Percentiles rank a stretch among this genome's conserved stretches.
Conservation (phyloP, 2,329 filamentous ascomycete species). For the Fusarium tanahbumbuense region DNA sequence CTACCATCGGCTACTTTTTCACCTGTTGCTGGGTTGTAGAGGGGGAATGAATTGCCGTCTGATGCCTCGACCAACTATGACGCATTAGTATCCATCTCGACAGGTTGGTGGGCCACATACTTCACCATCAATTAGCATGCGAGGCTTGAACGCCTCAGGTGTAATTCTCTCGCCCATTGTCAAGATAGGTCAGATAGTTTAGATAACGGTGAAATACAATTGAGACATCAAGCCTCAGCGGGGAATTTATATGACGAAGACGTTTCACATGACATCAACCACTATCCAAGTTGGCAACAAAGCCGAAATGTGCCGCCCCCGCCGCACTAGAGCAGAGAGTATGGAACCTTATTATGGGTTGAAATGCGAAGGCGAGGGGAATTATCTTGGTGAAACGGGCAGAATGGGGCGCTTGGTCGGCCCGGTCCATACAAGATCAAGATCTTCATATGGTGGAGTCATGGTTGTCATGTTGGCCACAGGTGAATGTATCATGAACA, state of each 20-base stretch:
- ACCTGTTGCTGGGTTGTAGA: constrained; percentile 37
- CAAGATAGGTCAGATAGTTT: neutral
- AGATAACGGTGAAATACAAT: neutral
- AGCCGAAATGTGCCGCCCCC: constrained; percentile 7
- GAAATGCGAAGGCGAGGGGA: neutral
- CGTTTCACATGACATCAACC: constrained; percentile 15
- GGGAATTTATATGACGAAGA: neutral
- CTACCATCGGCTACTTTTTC: constrained; percentile 31
- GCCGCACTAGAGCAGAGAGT: neutral
- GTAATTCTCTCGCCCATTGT: neutral
- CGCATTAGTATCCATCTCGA: neutral
- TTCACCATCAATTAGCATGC: constrained; percentile 35
- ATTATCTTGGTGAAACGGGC: neutral
- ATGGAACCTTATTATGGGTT: neutral
- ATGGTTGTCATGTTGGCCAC: neutral
- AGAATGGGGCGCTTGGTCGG: neutral
- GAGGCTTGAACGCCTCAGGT: constrained; percentile 3
- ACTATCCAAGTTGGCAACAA: neutral
- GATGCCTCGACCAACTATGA: constrained; percentile 32
- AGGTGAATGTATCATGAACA: neutral
- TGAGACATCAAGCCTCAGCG: neutral
- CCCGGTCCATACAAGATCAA: neutral
- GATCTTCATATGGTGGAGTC: neutral
- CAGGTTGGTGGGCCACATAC: neutral
- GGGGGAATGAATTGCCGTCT: constrained; percentile 31